Conservation (phyloP, 1,284 basidiomycete species). For the Puccinia hordei region DNA sequence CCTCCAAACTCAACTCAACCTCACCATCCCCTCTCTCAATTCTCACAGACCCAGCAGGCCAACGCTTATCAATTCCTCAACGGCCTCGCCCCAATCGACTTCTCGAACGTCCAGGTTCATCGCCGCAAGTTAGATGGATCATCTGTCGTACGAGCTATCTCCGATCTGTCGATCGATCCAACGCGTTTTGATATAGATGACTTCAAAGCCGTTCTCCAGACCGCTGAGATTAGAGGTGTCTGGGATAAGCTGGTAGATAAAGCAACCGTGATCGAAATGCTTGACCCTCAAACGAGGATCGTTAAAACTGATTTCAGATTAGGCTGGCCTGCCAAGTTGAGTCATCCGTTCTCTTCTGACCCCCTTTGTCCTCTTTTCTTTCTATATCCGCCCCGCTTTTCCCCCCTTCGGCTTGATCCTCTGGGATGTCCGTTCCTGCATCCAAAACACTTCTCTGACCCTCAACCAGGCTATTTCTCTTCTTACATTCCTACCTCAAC, state of each 20-base stretch:
- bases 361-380: constrained; percentile 68
- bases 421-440: not conserved
- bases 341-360: constrained; percentile 63
- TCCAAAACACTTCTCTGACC: constrained; percentile 4
- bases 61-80: constrained; percentile 49
- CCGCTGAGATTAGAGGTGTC: constrained; percentile 30
- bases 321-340: constrained; percentile 51
- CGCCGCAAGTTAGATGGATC: constrained; percentile 63
- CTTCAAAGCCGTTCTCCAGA: constrained; percentile 41
- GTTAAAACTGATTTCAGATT: constrained; percentile 50
- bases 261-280: constrained; percentile 31
- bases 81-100: constrained; percentile 57
- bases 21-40: constrained; percentile 54
- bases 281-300: constrained; percentile 43
- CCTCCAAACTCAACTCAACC: constrained; percentile 55
- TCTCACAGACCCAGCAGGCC: constrained; percentile 34
- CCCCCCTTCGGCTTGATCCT: not conserved
- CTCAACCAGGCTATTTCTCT: constrained; percentile 1
- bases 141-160: constrained; percentile 78
- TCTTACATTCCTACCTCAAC: constrained; percentile 67
- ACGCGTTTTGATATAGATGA: constrained; percentile 20
- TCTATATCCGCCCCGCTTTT: constrained; percentile 64
- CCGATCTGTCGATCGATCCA: constrained; percentile 68
- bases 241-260: constrained; percentile 50
- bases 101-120: constrained; percentile 61